Base-by-base conservation (phyloP, 1,284 basidiomycete species). In the Lentinula novae-zelandiae region DNA sequence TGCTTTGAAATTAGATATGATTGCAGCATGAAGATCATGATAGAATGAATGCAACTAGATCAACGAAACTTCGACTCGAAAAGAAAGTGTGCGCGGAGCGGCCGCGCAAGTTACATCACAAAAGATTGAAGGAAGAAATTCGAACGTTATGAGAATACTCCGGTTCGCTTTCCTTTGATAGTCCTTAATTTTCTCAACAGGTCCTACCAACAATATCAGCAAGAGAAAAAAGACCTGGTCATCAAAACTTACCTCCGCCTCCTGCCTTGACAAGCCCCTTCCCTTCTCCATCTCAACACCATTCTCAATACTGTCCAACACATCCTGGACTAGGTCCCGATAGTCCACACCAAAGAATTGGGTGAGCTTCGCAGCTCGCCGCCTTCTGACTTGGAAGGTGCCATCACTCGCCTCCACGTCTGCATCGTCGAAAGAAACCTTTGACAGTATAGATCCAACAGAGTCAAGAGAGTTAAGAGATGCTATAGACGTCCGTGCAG, bases 311-410 rank as follows among this genome's bases (percentile, higher is more conserved):
- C 86, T 90, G 64, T 90, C 88, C 64, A 93, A 72, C 22, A 93
- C 83, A 68, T 92, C 87, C 51, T 78, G 79, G 63, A 93, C 85
- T 60, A 92, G 74, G 58, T 89, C 87, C 33, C 84, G 81, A 69
- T 93, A 92, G 70, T 90, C 81, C 51, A 92, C 91, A 15, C 90
- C 90, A 71, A 93, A 93, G 78, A 93, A 92, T 72, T 87, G 81
- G 31, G 87, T 86, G 62, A 92, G 77, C 76, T 93, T 93, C 60
- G 90, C 89, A 2, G 89, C 90, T 57, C 86, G 78, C 42, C 84
- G 78, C 55, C 91, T 79, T 52, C 90, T 84, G 62, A 80, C 72
- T 70, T 91, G 86, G 77, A 92, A 92, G 63, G 77, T 78, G 9
- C 49, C 49, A n/a, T 52, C 39, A 13, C 20, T 53, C 12, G 17